Evolutionary conservation across 2,329 filamentous ascomycete species (phyloP), one percentile per base, ranked within the genome.

Genomic region (Lecanicillium sp.): DNA sequence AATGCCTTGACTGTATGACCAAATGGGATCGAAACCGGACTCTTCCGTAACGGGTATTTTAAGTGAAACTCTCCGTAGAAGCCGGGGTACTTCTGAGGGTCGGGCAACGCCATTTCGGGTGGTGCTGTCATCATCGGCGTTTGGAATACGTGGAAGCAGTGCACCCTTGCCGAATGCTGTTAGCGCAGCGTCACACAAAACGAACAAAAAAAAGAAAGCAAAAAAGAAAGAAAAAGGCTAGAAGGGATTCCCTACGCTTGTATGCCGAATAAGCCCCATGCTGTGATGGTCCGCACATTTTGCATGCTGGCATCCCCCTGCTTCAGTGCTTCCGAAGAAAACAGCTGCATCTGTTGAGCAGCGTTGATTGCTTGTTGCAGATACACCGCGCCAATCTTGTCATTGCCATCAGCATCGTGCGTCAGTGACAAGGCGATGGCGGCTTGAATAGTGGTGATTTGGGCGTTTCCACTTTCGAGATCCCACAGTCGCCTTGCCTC

Each of bases 401-500:
- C 58, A 12, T 51, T 43, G 9, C 55, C 52, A 16, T 51, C 51
- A 14, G 53, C 42, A 39, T 46, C 50, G 18, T 43, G 48, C 3
- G 44, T 43, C 8, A 53, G 14, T 11, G 49, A 49, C 19, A 57
- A 45, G 14, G 55, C 41, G 1, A 50, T 43, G 1, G 48, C 52
- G 4, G 55, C 55, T 34, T 58, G 55, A n/a, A 53, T 43, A 3
- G 53, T 55, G 2, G 55, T 55, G 5, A 60, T 36, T 11, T 43
- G 1, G 52, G 39, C 9, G 13, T 8, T 13, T 8, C 13, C 25
- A 28, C 8, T 8, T 13, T 28, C 25, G 8, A 28, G 25, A 28
- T 59, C 51, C 49, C 55, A 52, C 7, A 59, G 46, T 9, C 54
- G 48, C 7, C 46, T 48, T 5, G 56, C 52, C 43, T 59, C 55